Evolutionary conservation across 2,329 filamentous ascomycete species (phyloP).

Genomic region (Falciphora oryzae): DNA sequence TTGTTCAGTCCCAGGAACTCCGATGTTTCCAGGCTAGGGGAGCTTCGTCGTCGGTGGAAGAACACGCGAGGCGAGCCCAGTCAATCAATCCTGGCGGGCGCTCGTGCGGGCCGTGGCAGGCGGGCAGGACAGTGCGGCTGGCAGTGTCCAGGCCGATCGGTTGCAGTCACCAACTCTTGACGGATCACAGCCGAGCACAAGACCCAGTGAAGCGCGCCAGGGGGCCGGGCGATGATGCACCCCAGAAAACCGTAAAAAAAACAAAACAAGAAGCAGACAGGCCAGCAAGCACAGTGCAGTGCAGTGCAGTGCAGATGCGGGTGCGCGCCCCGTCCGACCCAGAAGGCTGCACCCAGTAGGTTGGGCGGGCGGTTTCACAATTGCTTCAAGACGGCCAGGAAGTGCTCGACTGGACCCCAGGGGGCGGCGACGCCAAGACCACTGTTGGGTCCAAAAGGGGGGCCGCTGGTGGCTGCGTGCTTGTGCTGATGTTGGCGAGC

Average conservation of each 20-base stretch:
- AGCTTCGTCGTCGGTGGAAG: background rate
- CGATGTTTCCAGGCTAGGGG: too few relatives aligned
- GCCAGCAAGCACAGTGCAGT: background rate
- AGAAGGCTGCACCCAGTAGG: background rate
- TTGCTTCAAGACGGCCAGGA: slow-evolving; percentile 31
- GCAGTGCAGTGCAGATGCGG: background rate
- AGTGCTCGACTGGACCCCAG: background rate
- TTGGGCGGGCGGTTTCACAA: slow-evolving; percentile 31
- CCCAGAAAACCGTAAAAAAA: background rate
- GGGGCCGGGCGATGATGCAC: background rate
- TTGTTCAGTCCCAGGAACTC: too few relatives aligned
- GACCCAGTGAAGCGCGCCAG: too few relatives aligned
- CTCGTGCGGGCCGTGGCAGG: too few relatives aligned
- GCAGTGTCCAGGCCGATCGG: too few relatives aligned
- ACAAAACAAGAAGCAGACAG: background rate
- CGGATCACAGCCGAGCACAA: too few relatives aligned
- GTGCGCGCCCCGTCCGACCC: background rate
- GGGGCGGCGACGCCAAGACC: background rate
- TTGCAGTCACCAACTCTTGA: too few relatives aligned
- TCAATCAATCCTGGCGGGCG: background rate
- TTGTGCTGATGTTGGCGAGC: background rate
- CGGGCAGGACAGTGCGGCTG: too few relatives aligned
- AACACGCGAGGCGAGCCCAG: background rate
- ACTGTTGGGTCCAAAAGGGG: background rate
- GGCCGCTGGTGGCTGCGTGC: too few relatives aligned